Base-by-base conservation (phyloP, 768 basidiomycete genomes). In the Brasilioporus rufonigricans region DNA sequence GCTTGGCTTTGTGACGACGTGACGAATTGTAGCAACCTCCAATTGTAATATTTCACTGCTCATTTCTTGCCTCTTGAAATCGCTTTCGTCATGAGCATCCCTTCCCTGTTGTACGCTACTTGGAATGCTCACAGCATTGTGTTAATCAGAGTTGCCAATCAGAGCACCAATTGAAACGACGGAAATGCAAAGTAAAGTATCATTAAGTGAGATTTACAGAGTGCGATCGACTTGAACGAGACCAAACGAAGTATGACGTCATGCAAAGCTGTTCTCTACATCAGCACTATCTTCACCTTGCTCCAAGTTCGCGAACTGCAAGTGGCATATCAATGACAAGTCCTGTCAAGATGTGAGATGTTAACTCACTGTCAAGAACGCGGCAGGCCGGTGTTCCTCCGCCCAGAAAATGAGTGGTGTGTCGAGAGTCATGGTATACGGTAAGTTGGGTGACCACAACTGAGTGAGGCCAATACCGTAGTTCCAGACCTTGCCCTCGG, bases 341-440 rank as follows among this genome's bases (percentile, higher is more conserved):
- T 50, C 29, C 12, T 2, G 13, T 26, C 11, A 21, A 18, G 14
- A 49, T 39, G 26, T 38, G 19, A 21, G 48, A 26, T 29, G 35
- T 33, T 19, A 32, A 80, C 89, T 77, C 62, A 91, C 89, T 40
- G 88, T 90, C 65, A 98, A 75, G 85, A 98, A 98, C 4, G 93
- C 93, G 27, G 92, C 89, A 1, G 94, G 94, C 49, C 95, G 82
- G 69, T 98, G 95, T 66, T 92, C 89, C 70, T 95, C 92, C 1
- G 93, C 89, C 95, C 95, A 98, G 84, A 97, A 98, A 55, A 89
- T 76, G 29, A 95, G 77, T 13, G 95, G 95, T n/a, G 91, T 95
- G 68, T 96, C 95, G 55, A 98, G 76, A 27, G 82, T 83, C 80
- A 96, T 88, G 19, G 84, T 80, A 66, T 91, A 98, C 35, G 84